Evolutionary conservation across 257 asterid species (phyloP), one percentile per base, ranked within the genome.

Genomic region (Haberlea rhodopensis): DNA sequence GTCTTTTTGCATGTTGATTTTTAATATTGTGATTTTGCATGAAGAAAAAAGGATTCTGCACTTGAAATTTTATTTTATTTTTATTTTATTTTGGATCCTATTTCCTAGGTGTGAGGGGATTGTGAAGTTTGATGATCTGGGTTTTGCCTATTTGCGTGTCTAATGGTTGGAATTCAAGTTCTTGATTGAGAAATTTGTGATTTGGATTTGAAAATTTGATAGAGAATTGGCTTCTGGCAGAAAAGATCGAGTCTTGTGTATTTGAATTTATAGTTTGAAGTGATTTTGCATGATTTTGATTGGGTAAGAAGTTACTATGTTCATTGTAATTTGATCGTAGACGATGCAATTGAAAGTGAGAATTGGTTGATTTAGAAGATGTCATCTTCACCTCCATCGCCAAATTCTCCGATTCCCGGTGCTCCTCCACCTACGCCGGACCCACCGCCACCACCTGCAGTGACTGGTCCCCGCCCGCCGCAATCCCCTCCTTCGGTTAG

Each of bases 331-430:
- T 62, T 59, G 6, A 31, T 49, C 59, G 10, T 37, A 29, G 46
- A 7, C 29, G 1, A 37, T 43, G 51, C 19, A 15, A 67, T 63
- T 57, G 85, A 63, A 73, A 80, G 71, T 72, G 68, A 65, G 52
- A 24, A 25, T 62, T 57, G 68, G 21, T 57, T 75, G 63, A 52
- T 74, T 4, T 15, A 7, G 78, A 53, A n/a, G 60, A 88, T 88
- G 89, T 77, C 89, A 60, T 66, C 82, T 34, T 43, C 77, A 66
- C 69, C 87, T 76, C 84, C 87, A 20, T 66, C 83, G 68, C 75
- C 79, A 75, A 73, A 73, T 64, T 67, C 80, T 22, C 71, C 82
- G 7, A 57, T 52, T 23, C 66, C 69, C 29, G 61, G 19, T 15
- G 51, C 20, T 15, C 51, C 51, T 20, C n/a, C n/a, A n/a, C n/a